Evolutionary conservation across 2,329 filamentous ascomycete species (phyloP), one percentile per base, ranked within the genome.

Genomic region (Torrubiellomyces zombiae): DNA sequence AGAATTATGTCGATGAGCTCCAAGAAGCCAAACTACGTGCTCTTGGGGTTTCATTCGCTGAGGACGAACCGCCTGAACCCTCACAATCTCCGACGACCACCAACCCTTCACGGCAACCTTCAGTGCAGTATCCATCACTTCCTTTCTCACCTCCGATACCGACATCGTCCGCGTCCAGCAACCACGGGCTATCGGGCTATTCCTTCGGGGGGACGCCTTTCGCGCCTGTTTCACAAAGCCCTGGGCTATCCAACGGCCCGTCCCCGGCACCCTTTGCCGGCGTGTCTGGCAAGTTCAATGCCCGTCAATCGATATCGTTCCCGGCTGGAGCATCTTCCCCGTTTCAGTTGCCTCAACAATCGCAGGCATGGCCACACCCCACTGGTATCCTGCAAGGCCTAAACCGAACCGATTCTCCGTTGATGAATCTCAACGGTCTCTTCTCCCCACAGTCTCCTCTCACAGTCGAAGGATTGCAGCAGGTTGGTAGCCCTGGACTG

Each of bases 21-120:
- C 73, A 80, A 37, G 89, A 98, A 54, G 82, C 86, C 32, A 98
- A 94, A 53, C 61, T 98, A 26, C 74, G 83, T 32, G 85, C 86
- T 25, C 63, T 98, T 28, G 89, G 89, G 35, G 89, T 95, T 9
- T 83, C 72, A 11, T 63, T 80, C 32, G 79, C 73, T 18, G 72
- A 76, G 24, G 75, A 82, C 5, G 80, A 89, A 25, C 68, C 72
- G 8, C 54, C 66, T 31, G 56, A 65, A 4, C 54, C 61, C 20
- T 69, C 71, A 4, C 62, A 75, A 35, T 86, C 82, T 9, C 74
- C 75, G 7, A 67, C 57, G n/a, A 58, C 58, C 4, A 62, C 66
- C 7, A 57, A 63, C 25, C 56, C 75, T 35, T 75, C 71, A 39
- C 60, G 75, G 29, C 75, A 78, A 39, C 59, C 71, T 13, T 83